Base-by-base conservation (phyloP, 179 eudicot genomes). In the Pouteria campechiana region DNA sequence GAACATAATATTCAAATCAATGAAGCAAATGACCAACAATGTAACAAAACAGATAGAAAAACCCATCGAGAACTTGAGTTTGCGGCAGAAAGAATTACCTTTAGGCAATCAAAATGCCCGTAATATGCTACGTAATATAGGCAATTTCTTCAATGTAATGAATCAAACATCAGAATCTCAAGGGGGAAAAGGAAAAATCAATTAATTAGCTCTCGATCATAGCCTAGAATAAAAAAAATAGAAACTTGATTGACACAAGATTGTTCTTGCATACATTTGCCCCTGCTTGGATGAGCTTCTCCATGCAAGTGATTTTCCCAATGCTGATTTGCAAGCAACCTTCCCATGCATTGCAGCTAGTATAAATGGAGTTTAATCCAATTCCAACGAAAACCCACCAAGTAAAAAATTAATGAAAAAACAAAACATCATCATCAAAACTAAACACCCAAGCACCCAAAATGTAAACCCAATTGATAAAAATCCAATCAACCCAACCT, bases 121-220 rank as follows among this genome's bases (percentile, higher is more conserved):
- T 76, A 72, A 48, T 90, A 86, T 13, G 96, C 93, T 25, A 94
- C 95, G 57, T 90, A 77, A 65, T 90, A 96, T 70, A 90, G 61
- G 53, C 99, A 82, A 32, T 94, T 82, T 67, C 99, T 77, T 63
- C 82, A 79, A 58, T 74, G 17, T 41, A 53, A 45, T 42, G 96
- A 73, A 79, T 92, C 99, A 68, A 92, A 87, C 88, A 76, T 69
- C 52, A 92, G 71, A 65, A 92, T 79, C 96, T 92, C n/a, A n/a
- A n/a, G n/a, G 92, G 32, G 1, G 35, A 31, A 63, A 29, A 17
- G 33, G n/a, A n/a, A n/a, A n/a, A n/a, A n/a, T n/a, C n/a, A n/a
- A n/a, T n/a, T n/a, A n/a, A n/a, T n/a, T n/a, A n/a, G n/a, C n/a
- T n/a, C n/a, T n/a, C n/a, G n/a, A n/a, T n/a, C n/a, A n/a, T n/a